A percentile compares a stretch with the other conserved stretches of the same genome.
Evolutionary conservation across 148 eudicot genomes (phyloP).

Genomic region (Pharnaceum exiguum): DNA sequence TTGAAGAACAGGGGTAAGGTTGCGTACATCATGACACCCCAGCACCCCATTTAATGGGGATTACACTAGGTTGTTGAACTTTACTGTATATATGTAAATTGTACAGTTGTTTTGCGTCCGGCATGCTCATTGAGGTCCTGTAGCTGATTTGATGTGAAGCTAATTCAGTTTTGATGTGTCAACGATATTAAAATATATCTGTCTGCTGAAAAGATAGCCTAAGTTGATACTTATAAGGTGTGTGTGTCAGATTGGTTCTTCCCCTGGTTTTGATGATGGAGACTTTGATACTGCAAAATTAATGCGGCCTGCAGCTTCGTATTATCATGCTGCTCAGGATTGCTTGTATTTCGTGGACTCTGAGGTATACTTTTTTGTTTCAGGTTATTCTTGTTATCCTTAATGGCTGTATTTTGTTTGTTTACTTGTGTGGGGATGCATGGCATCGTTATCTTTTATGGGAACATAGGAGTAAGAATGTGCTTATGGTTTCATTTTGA

Average conservation of each 20-base stretch:
- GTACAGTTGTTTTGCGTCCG: too few relatives aligned
- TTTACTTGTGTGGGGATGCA: background rate
- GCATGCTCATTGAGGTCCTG: too few relatives aligned
- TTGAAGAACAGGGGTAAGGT: too few relatives aligned
- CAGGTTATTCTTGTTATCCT: background rate
- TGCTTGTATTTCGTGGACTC: conserved; percentile 86
- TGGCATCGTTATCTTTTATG: too few relatives aligned
- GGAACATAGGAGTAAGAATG: too few relatives aligned
- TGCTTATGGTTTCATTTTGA: too few relatives aligned
- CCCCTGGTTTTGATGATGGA: conserved; percentile 97
- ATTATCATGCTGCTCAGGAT: conserved; percentile 59
- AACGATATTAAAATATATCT: background rate
- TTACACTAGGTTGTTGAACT: too few relatives aligned
- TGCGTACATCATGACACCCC: too few relatives aligned
- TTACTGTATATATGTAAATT: too few relatives aligned
- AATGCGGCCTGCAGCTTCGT: conserved; percentile 87
- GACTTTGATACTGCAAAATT: conserved; percentile 79
- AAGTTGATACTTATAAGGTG: conserved; percentile 25
- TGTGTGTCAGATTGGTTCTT: conserved; percentile 90
- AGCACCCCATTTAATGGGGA: too few relatives aligned
- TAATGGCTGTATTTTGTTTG: background rate
- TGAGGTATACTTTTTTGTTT: conserved; percentile 42
- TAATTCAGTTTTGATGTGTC: too few relatives aligned
- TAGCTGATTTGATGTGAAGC: too few relatives aligned
- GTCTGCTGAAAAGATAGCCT: conserved; percentile 12